Conservation (phyloP, 2,329 filamentous ascomycete species). For the Leptosphaerulina australis region DNA sequence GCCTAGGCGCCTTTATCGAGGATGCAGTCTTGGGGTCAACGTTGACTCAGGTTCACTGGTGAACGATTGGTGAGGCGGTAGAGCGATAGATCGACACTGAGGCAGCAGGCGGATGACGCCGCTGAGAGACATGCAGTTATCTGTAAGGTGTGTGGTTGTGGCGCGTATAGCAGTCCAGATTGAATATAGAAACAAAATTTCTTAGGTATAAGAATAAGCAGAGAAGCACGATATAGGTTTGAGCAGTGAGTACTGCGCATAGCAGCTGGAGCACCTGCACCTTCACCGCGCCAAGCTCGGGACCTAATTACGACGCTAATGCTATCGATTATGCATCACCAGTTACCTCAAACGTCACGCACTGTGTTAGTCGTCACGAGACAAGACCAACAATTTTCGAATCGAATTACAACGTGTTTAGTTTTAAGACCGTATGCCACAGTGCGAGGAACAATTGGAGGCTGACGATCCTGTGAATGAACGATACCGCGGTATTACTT, state of each 20-base stretch:
- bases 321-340: slow-evolving; percentile 28
- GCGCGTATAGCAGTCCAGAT: slow-evolving; percentile 7
- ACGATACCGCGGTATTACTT: too few species aligned
- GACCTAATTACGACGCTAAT: slow-evolving; percentile 14
- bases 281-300: slow-evolving; percentile 3
- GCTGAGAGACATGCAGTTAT: slow-evolving; percentile 37
- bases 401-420: neutral
- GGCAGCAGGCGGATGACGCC: slow-evolving; percentile 42
- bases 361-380: slow-evolving; percentile 8
- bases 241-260: slow-evolving; percentile 1
- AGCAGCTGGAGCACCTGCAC: slow-evolving; percentile 7
- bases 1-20: slow-evolving; percentile 27
- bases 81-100: slow-evolving; percentile 28
- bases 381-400: neutral
- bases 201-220: slow-evolving; percentile 14
- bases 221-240: slow-evolving; percentile 9
- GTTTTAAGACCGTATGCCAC: too few species aligned
- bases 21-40: slow-evolving; percentile 28
- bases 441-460: too few species aligned
- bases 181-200: neutral
- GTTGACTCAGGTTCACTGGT: slow-evolving; percentile 33
- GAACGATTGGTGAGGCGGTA: slow-evolving; percentile 41
- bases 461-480: too few species aligned
- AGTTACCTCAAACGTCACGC: slow-evolving; percentile 16
- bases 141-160: slow-evolving; percentile 14